phyloP scores from a whole-genome alignment of 441 rosid species.

The Erysimum cheiri region DNA sequence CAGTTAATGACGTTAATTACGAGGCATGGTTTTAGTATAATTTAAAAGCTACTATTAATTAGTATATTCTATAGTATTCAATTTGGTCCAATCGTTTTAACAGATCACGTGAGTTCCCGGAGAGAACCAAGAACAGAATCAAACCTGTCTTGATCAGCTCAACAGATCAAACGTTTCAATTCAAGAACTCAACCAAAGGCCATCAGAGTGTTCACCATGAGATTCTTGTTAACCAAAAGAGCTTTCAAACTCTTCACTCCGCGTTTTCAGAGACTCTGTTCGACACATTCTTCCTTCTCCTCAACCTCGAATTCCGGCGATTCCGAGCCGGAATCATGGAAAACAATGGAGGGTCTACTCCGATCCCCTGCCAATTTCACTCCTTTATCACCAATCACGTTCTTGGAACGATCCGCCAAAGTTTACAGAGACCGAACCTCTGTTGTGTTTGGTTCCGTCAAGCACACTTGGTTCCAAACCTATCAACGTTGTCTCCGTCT shows the following conservation, averaged over 20 bases:
- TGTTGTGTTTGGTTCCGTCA: slow-evolving; percentile 53
- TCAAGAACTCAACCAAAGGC: background rate
- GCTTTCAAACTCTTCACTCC: slow-evolving; percentile 28
- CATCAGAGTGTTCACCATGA: slow-evolving; percentile 29
- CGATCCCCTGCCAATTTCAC: slow-evolving; percentile 59
- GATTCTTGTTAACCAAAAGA: slow-evolving; percentile 30
- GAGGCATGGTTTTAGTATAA: background rate
- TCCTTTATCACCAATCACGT: slow-evolving; percentile 66
- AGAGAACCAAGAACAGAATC: background rate
- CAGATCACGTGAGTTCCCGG: background rate
- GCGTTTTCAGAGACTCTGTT: slow-evolving; percentile 11
- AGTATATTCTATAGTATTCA: background rate
- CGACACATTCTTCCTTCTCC: slow-evolving; percentile 1
- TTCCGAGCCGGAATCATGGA: slow-evolving; percentile 38
- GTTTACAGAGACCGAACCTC: slow-evolving; percentile 63
- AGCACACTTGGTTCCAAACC: slow-evolving; percentile 63
- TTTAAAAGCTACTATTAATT: too few relatives aligned
- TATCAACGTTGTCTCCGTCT: slow-evolving; percentile 62
- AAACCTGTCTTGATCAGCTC: slow-evolving; percentile 7
- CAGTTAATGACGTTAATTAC: slow-evolving; percentile 2
- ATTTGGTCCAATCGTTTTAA: background rate
- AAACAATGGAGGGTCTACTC: slow-evolving; percentile 37
- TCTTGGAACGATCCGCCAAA: slow-evolving; percentile 66
- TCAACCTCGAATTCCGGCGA: slow-evolving; percentile 6
- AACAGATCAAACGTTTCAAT: background rate